A percentile compares a stretch with the other conserved stretches of the same genome.
Conservation (phyloP, 2,329 filamentous ascomycete genomes). For the Claviceps paspali region DNA sequence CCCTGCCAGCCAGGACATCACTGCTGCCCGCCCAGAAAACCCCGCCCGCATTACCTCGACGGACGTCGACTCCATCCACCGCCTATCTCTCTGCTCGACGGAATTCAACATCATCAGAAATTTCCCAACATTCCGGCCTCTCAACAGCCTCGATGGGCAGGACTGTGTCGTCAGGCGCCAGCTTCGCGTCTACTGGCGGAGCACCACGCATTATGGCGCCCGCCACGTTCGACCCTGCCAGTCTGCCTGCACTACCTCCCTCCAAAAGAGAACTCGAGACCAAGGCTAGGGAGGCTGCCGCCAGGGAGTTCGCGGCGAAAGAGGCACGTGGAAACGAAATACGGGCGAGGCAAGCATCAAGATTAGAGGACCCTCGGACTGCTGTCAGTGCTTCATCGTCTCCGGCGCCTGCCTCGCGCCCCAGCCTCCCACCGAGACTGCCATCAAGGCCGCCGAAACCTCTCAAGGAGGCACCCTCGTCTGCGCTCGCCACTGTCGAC, state of each 20-base stretch:
- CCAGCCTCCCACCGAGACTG: constrained; percentile 32
- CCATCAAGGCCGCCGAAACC: constrained; percentile 32
- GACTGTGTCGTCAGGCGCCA: constrained; percentile 31
- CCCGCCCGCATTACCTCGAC: constrained; percentile 36
- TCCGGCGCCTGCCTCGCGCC: constrained; percentile 16
- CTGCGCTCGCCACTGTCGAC: constrained; percentile 1
- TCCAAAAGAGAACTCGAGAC: constrained; percentile 38
- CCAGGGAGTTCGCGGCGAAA: constrained; percentile 2
- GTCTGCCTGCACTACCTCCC: constrained; percentile 41
- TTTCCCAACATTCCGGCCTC: constrained; percentile 36
- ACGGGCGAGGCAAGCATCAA: constrained; percentile 5
- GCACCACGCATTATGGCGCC: constrained; percentile 33
- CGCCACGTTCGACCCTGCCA: constrained; percentile 39
- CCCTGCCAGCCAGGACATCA: constrained; percentile 17
- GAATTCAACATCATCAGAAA: constrained; percentile 42
- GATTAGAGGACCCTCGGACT: constrained; percentile 4
- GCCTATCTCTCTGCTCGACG: constrained; percentile 26
- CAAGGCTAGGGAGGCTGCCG: constrained; percentile 17
- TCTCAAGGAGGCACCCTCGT: constrained; percentile 6
- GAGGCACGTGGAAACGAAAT: constrained; percentile 4
- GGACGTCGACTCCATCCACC: constrained; percentile 26
- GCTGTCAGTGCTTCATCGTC: constrained; percentile 14
- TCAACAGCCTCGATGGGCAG: constrained; percentile 36
- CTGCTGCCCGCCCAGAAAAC: constrained; percentile 20
- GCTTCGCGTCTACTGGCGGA: constrained; percentile 27